phyloP scores from a whole-genome alignment of 192 early-diverging fungal genomes.

The Podila epicladia region DNA sequence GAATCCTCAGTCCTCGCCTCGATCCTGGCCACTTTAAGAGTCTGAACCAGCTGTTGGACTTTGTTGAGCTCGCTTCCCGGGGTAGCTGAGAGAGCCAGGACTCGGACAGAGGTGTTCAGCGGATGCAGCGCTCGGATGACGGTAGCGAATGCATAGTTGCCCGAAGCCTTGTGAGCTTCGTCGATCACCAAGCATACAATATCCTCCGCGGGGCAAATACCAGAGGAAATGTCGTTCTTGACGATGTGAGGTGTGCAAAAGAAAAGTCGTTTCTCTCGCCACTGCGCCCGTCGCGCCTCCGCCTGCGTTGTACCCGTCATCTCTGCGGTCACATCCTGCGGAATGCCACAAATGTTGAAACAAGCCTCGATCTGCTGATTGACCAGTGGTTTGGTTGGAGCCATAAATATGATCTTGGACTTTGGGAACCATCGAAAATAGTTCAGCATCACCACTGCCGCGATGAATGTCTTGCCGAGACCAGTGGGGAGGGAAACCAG shows the following conservation, averaged over 20 bases:
- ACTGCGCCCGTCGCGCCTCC: slow-evolving; percentile 58
- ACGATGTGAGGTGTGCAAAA: slow-evolving; percentile 91
- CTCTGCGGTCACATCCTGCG: slow-evolving; percentile 65
- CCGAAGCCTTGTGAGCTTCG: slow-evolving; percentile 91
- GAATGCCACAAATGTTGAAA: slow-evolving; percentile 81
- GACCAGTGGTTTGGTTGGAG: slow-evolving; percentile 92
- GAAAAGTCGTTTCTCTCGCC: slow-evolving; percentile 78
- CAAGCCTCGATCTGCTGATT: slow-evolving; percentile 93
- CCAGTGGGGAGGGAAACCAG: slow-evolving; percentile 87
- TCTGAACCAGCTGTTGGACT: slow-evolving; percentile 79
- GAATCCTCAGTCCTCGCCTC: slow-evolving; percentile 92
- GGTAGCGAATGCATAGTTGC: slow-evolving; percentile 84
- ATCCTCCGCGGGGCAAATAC: slow-evolving; percentile 70
- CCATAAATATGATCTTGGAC: slow-evolving; percentile 88
- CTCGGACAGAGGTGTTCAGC: slow-evolving; percentile 66
- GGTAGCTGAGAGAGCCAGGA: slow-evolving; percentile 90
- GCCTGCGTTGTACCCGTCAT: slow-evolving; percentile 71
- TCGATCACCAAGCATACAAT: slow-evolving; percentile 85
- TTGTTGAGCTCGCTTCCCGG: slow-evolving; percentile 77
- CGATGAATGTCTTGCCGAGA: slow-evolving; percentile 95
- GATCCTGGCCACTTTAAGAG: slow-evolving; percentile 80
- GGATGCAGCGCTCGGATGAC: slow-evolving; percentile 69
- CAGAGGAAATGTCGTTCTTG: slow-evolving; percentile 82
- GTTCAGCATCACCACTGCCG: slow-evolving; percentile 94
- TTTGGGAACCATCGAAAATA: slow-evolving; percentile 92